Conservation (phyloP, 305 asterid genomes). For the Petunia hybrid region DNA sequence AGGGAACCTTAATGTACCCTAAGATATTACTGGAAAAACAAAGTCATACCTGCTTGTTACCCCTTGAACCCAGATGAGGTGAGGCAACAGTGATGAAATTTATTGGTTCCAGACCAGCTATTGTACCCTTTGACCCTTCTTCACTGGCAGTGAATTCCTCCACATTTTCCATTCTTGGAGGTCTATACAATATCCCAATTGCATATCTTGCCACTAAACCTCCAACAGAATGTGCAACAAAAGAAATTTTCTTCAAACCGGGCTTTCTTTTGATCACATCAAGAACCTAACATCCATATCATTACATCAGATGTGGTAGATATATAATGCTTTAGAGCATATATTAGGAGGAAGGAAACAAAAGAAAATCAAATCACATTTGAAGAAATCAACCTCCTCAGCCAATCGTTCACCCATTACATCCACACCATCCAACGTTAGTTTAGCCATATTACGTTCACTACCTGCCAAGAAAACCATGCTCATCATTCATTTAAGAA, state of each 20-base stretch:
- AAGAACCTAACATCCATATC: slow-evolving; percentile 64
- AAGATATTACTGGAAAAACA: slow-evolving; percentile 18
- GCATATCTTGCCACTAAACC: slow-evolving; percentile 96
- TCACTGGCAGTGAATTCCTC: slow-evolving; percentile 50
- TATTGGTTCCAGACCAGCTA: slow-evolving; percentile 84
- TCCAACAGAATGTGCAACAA: slow-evolving; percentile 97
- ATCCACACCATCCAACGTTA: slow-evolving; percentile 84
- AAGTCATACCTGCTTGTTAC: slow-evolving; percentile 85
- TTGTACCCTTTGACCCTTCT: slow-evolving; percentile 67
- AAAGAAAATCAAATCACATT: slow-evolving; percentile 30
- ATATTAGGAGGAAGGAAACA: slow-evolving; percentile 18
- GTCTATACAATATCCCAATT: slow-evolving; percentile 78
- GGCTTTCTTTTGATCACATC: slow-evolving; percentile 76
- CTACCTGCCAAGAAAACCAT: slow-evolving; percentile 66
- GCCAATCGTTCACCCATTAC: slow-evolving; percentile 88
- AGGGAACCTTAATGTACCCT: background rate
- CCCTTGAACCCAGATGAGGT: slow-evolving; percentile 99
- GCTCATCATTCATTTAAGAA: slow-evolving; percentile 19
- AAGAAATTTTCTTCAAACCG: slow-evolving; percentile 76
- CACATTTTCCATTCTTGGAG: slow-evolving; percentile 51
- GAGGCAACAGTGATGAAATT: slow-evolving; percentile 93
- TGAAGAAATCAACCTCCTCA: slow-evolving; percentile 70
- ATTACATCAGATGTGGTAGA: slow-evolving; percentile 28
- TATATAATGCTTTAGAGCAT: slow-evolving; percentile 17
- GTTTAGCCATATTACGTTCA: slow-evolving; percentile 66